Conservation (phyloP, 768 basidiomycete genomes). For the Cystofilobasidium capitatum region DNA sequence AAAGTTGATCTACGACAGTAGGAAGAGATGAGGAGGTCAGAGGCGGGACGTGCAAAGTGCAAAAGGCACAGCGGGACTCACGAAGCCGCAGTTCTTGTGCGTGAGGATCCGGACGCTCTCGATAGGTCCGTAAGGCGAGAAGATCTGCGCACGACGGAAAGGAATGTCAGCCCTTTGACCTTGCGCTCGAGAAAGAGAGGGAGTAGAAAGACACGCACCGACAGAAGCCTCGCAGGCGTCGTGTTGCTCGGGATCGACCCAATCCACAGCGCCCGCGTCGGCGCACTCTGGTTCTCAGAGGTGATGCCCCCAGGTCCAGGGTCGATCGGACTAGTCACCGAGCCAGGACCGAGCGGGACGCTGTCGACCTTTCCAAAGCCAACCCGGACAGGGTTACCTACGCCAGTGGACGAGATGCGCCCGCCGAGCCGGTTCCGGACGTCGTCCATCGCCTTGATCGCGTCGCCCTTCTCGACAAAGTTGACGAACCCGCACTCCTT, state of each 20-base stretch:
- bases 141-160: conserved; percentile 46
- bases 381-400: conserved; percentile 83
- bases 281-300: conserved; percentile 76
- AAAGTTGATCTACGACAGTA: conserved; percentile 64
- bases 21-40: neutral
- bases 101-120: conserved; percentile 93
- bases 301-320: conserved; percentile 56
- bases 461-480: conserved; percentile 88
- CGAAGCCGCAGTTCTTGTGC: conserved; percentile 90
- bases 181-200: neutral
- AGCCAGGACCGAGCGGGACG: conserved; percentile 54
- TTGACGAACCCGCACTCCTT: conserved; percentile 99
- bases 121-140: conserved; percentile 94
- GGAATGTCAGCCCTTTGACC: neutral
- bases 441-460: conserved; percentile 96
- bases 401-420: conserved; percentile 59
- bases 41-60: neutral
- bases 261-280: conserved; percentile 94
- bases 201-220: conserved; percentile 33
- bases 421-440: conserved; percentile 91
- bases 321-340: conserved; percentile 19
- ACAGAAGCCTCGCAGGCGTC: conserved; percentile 84
- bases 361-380: conserved; percentile 98
- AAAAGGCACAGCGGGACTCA: neutral
- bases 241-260: conserved; percentile 93